Evolutionary conservation across 2,329 filamentous ascomycete species (phyloP).

Genomic region (Colletotrichum noveboracense): DNA sequence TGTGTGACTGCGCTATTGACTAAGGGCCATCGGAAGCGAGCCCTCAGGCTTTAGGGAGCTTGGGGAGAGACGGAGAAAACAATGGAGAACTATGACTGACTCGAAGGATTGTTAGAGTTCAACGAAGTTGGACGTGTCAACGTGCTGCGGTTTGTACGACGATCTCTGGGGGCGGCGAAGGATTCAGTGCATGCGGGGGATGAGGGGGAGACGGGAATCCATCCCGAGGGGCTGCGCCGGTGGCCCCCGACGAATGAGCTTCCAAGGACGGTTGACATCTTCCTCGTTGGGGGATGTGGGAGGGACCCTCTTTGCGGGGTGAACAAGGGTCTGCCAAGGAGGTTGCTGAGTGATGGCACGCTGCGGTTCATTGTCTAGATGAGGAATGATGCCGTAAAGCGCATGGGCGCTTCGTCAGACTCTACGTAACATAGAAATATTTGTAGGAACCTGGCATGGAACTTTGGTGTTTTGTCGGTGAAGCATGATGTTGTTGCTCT

Average conservation of each 20-base stretch:
- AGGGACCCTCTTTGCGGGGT: neutral
- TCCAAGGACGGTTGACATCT: neutral
- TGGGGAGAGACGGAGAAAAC: neutral
- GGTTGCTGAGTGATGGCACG: slow-evolving; percentile 1
- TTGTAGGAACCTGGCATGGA: no score
- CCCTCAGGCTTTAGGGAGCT: neutral
- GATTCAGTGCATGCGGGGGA: neutral
- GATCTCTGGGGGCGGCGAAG: neutral
- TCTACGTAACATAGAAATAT: neutral
- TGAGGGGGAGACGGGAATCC: neutral
- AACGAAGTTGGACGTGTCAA: neutral
- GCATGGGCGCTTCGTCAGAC: neutral
- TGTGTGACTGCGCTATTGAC: neutral
- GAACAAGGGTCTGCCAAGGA: neutral
- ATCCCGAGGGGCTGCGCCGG: neutral
- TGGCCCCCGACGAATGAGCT: neutral
- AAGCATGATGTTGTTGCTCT: neutral
- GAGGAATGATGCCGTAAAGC: neutral
- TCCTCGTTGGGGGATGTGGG: neutral
- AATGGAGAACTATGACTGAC: neutral
- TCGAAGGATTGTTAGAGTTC: neutral
- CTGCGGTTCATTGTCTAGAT: neutral
- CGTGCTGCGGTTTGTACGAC: neutral
- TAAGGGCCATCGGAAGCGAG: neutral
- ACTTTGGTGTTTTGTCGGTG: neutral